phyloP scores from a whole-genome alignment of 352 stramenopile species.

The Globisporangium camurandrum region DNA sequence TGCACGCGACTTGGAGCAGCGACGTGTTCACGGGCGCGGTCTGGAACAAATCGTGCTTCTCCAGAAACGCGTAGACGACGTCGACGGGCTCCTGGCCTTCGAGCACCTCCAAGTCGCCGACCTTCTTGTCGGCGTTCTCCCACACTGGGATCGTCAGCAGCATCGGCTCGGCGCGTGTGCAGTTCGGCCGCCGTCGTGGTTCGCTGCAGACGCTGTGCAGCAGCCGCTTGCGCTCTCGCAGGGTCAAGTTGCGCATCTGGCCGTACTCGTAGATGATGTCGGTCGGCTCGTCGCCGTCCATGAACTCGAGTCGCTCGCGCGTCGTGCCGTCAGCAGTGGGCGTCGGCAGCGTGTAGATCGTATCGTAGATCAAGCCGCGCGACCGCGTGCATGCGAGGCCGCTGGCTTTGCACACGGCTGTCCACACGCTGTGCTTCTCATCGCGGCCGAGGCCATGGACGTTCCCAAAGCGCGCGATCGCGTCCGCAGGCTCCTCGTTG shows the following conservation, averaged over 20 bases:
- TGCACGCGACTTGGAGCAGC: slow-evolving; percentile 59
- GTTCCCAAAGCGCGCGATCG: slow-evolving; percentile 67
- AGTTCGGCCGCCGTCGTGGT: slow-evolving; percentile 53
- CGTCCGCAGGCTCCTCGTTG: slow-evolving; percentile 64
- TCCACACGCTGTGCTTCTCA: slow-evolving; percentile 52
- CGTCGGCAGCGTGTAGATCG: slow-evolving; percentile 45
- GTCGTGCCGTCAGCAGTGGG: neutral
- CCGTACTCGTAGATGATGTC: slow-evolving; percentile 79
- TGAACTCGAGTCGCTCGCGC: slow-evolving; percentile 58
- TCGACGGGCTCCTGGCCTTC: slow-evolving; percentile 77
- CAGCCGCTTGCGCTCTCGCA: slow-evolving; percentile 46
- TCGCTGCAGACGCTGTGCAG: slow-evolving; percentile 67
- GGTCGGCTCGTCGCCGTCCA: slow-evolving; percentile 60
- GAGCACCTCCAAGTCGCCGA: slow-evolving; percentile 63
- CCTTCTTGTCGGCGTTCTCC: slow-evolving; percentile 58
- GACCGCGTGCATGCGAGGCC: slow-evolving; percentile 43
- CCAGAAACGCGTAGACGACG: slow-evolving; percentile 78
- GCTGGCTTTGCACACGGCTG: slow-evolving; percentile 43
- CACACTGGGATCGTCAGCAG: slow-evolving; percentile 67
- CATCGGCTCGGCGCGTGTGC: slow-evolving; percentile 69
- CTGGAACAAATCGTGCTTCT: slow-evolving; percentile 83
- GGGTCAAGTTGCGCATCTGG: slow-evolving; percentile 20
- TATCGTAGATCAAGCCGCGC: slow-evolving; percentile 54
- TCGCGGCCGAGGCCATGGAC: slow-evolving; percentile 44
- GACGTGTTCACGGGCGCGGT: slow-evolving; percentile 72